Evolutionary conservation across 306 rosid genomes (phyloP).

Genomic region (Dryas octopetala): DNA sequence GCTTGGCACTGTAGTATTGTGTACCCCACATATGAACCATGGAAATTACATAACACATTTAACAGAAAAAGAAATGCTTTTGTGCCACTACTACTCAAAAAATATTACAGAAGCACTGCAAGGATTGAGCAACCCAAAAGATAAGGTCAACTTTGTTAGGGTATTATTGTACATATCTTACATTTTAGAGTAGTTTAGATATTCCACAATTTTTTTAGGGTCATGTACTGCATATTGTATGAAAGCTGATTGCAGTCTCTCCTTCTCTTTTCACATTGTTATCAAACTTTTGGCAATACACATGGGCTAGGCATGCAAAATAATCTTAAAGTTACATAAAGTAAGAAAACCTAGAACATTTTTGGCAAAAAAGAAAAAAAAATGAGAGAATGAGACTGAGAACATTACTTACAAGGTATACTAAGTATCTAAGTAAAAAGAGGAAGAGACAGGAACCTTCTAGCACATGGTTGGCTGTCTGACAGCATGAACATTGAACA

Average conservation of each 20-base stretch:
- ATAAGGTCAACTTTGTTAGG: not conserved
- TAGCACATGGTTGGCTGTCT: conserved; percentile 70
- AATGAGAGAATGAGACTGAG: not conserved
- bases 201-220: not conserved
- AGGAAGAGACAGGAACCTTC: conserved; percentile 52
- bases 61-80: not conserved
- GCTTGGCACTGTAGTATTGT: not conserved
- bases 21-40: not conserved
- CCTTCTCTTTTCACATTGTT: not conserved
- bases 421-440: not conserved
- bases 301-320: not conserved
- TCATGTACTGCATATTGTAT: not conserved
- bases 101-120: not conserved
- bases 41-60: not conserved
- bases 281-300: not conserved
- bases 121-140: not conserved
- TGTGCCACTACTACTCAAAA: not conserved
- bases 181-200: not conserved
- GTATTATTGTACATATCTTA: not conserved
- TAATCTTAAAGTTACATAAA: not conserved
- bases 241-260: not conserved
- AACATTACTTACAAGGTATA: not conserved
- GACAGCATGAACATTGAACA: conserved; percentile 85
- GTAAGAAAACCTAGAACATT: not conserved
- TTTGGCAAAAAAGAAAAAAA: not conserved